Evolutionary conservation across 768 basidiomycete species (phyloP), one percentile per base, ranked within the genome.

Genomic region (Boletus fagicola): DNA sequence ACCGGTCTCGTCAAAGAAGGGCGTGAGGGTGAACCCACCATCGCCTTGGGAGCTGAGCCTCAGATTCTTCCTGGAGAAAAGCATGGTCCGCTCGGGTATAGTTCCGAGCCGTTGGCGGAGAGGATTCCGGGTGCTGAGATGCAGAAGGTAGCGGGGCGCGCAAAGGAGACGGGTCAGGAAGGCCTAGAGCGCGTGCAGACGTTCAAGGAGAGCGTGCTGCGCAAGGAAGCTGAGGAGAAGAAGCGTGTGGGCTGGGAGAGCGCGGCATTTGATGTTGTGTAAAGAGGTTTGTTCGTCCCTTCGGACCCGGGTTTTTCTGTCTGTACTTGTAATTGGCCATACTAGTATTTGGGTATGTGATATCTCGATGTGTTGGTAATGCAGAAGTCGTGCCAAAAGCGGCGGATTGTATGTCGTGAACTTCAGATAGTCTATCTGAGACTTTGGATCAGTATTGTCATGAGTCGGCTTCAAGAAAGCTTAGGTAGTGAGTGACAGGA

Each of bases 41-140:
- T 90, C 48, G 88, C 87, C 0, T 72, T 90, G 74, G 88, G 88
- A 2, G 85, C 80, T 7, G 87, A 87, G 70, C 88, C 88, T 36
- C 88, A 90, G 75, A 82, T 90, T 33, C 69, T 90, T 30, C 71
- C 80, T 28, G 84, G 86, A 0, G 80, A 84, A 59, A 88, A 90
- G 76, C 78, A 75, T 4, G 88, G 88, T 0, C 88, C 88, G 0
- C 64, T 83, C 36, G 88, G 83, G 3, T 83, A 75, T 2, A 77
- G 76, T 5, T 77, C 83, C 3, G 79, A 76, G 58, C 66, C 72
- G 4, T 50, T 76, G 26, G 54, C 46, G 2, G 61, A 63, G 44
- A 49, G 62, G 30, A 2, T 63, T 0, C 26, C 54, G 0, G 56
- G 42, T 5, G n/a, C 46, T 1, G 68, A 57, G 16, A 26, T 26